These are phyloP conservation scores for Athelia psychrophila DNA, from an alignment of 1,284 basidiomycete species.

Conservation along the genomic window DNA sequence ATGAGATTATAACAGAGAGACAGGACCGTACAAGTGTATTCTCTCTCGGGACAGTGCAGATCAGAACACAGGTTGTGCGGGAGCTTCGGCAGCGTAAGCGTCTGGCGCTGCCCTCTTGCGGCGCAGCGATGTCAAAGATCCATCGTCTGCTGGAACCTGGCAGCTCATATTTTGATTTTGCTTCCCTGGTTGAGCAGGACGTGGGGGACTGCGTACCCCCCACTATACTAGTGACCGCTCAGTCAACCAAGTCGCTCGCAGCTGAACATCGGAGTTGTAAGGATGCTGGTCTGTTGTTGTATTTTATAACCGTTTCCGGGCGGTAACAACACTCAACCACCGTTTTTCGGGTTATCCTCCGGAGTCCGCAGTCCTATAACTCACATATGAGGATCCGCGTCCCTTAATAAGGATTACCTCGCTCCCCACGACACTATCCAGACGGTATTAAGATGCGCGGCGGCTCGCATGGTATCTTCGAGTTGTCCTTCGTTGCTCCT, in stretches of 20 bases:
- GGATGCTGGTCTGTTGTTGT: slow-evolving; percentile 21
- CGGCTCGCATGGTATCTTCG: slow-evolving; percentile 56
- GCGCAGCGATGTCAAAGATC: slow-evolving; percentile 21
- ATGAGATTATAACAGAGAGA: too few species aligned
- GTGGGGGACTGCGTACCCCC: slow-evolving; percentile 97
- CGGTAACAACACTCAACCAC: slow-evolving; percentile 56
- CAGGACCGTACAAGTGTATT: not conserved
- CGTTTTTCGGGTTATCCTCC: slow-evolving; percentile 59
- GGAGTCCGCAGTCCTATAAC: slow-evolving; percentile 46
- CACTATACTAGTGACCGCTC: too few species aligned
- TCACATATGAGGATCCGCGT: slow-evolving; percentile 60
- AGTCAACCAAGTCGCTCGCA: slow-evolving; percentile 94
- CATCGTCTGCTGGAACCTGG: not conserved
- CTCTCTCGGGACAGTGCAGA: not conserved
- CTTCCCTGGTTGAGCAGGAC: slow-evolving; percentile 99
- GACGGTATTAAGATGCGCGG: slow-evolving; percentile 45
- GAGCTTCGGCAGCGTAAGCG: slow-evolving; percentile 31
- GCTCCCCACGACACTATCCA: slow-evolving; percentile 76
- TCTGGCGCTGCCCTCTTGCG: slow-evolving; percentile 30
- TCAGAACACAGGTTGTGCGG: slow-evolving; percentile 12
- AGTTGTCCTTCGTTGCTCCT: slow-evolving; percentile 58
- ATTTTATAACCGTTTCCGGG: slow-evolving; percentile 1
- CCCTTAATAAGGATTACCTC: slow-evolving; percentile 67
- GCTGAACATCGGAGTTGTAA: slow-evolving; percentile 75
- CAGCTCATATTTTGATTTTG: slow-evolving; percentile 98